Conservation (phyloP, 2,329 filamentous ascomycete species). For the Trematosphaeria pertusa region DNA sequence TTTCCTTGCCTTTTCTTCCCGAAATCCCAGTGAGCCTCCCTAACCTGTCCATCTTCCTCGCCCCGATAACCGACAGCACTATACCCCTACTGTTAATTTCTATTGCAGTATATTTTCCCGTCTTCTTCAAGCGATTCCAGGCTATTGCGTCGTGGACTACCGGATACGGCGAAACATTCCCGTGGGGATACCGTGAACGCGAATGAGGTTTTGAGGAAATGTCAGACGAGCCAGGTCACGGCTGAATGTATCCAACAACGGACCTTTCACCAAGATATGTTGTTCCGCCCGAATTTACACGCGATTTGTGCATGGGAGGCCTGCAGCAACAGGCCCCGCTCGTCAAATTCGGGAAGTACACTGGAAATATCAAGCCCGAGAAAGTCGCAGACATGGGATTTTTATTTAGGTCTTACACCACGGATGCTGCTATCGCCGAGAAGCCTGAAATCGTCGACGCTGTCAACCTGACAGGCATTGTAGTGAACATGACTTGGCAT, state of each 20-base stretch:
- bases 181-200: constrained; percentile 1
- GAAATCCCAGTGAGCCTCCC: neutral
- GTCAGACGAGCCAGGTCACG: constrained; percentile 10
- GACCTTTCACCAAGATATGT: too few species aligned
- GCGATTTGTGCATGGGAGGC: too few species aligned
- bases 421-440: constrained; percentile 24
- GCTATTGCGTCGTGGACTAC: neutral
- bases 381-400: constrained; percentile 33
- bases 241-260: constrained; percentile 4
- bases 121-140: constrained; percentile 3
- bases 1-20: neutral
- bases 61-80: neutral
- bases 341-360: constrained; percentile 26
- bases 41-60: neutral
- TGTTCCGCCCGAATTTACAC: too few species aligned
- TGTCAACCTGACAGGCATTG: constrained; percentile 31
- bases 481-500: constrained; percentile 19
- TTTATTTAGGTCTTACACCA: constrained; percentile 34
- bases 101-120: constrained; percentile 6
- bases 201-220: constrained; percentile 10
- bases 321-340: constrained; percentile 23
- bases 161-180: neutral
- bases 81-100: neutral
- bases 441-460: constrained; percentile 24
- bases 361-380: constrained; percentile 21